Evolutionary conservation across 163 green algal genomes (phyloP), one percentile per base, ranked within the genome.

Genomic region (Coccomyxa subellipsoidea): DNA sequence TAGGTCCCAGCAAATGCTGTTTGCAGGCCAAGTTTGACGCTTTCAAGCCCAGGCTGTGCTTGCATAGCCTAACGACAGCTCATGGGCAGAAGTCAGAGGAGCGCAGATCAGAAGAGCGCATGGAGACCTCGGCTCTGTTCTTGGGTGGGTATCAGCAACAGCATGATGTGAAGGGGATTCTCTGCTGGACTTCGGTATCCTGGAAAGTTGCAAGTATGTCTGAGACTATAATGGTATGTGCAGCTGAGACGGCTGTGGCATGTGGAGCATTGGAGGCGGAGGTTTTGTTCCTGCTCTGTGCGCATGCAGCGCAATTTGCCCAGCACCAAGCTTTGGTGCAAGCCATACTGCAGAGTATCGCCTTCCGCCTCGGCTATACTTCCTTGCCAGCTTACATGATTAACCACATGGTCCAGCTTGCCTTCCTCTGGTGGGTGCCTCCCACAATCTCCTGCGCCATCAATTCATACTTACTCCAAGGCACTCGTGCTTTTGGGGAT

Each of bases 21-120:
- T 73, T 34, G 66, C 66, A 73, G 66, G 66, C 66, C 66, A 73
- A 35, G 66, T 73, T 73, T n/a, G 66, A 73, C n/a, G 32, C 10
- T 6, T 35, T 73, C 29, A 73, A 35, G 66, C 29, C 29, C 29
- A 34, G 66, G 29, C 27, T 73, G 66, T 73, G 66, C 27, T 23
- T 73, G 66, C 29, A 73, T 9, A 73, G 66, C 66, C 66, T 73
- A 23, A 18, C 47, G 23, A 8, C 66, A 73, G 29, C 29, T 9
- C 66, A 18, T 73, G 47, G 15, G 2, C 47, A 59, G 47, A 59
- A 18, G 47, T 59, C 47, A 59, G 47, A 59, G 23, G 47, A 59
- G 47, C 47, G 23, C 15, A 59, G 47, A 59, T 34, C 66, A 34
- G 66, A 6, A 34, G 66, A 37, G 66, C 66, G 27, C 5, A 73